These are phyloP conservation scores for Penicillium thymicola DNA, from an alignment of 2,329 filamentous ascomycete species.

Conservation along the genomic window DNA sequence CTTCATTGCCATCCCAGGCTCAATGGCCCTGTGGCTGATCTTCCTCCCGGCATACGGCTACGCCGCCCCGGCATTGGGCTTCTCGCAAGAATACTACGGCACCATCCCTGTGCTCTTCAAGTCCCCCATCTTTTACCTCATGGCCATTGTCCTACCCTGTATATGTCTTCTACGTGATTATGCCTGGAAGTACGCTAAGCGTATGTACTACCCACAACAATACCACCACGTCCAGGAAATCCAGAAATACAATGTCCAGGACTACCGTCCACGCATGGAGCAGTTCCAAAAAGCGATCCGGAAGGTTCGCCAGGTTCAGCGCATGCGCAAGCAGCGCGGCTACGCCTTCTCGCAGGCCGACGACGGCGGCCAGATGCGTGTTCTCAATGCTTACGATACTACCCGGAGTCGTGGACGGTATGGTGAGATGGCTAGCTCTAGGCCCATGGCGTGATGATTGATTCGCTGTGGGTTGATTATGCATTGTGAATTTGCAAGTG, in stretches of 20 bases:
- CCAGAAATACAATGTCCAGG: slow-evolving; percentile 99
- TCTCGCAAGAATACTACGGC: slow-evolving; percentile 82
- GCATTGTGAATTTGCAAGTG: slow-evolving; percentile 7
- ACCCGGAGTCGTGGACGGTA: slow-evolving; percentile 87
- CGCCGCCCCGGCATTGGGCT: slow-evolving; percentile 74
- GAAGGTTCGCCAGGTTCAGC: slow-evolving; percentile 95
- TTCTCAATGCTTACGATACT: slow-evolving; percentile 96
- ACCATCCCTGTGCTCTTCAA: slow-evolving; percentile 76
- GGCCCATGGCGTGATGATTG: slow-evolving; percentile 32
- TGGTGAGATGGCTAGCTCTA: slow-evolving; percentile 82
- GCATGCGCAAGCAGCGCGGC: slow-evolving; percentile 98
- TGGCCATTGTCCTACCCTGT: slow-evolving; percentile 74
- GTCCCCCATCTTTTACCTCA: slow-evolving; percentile 85
- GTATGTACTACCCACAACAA: slow-evolving; percentile 93
- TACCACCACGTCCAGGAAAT: slow-evolving; percentile 99
- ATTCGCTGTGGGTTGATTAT: slow-evolving; percentile 8
- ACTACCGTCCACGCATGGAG: slow-evolving; percentile 97
- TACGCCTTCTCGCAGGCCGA: slow-evolving; percentile 98
- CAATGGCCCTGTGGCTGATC: slow-evolving; percentile 83
- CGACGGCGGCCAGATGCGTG: slow-evolving; percentile 81
- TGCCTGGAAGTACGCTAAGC: slow-evolving; percentile 94
- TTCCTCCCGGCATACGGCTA: slow-evolving; percentile 86
- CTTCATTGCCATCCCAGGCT: slow-evolving; percentile 89
- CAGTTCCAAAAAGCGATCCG: slow-evolving; percentile 99
- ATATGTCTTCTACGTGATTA: slow-evolving; percentile 86